A percentile compares a stretch with the other conserved stretches of the same genome.
Conservation (phyloP, 495 filamentous ascomycete species). For the Xylaria intraflava region DNA sequence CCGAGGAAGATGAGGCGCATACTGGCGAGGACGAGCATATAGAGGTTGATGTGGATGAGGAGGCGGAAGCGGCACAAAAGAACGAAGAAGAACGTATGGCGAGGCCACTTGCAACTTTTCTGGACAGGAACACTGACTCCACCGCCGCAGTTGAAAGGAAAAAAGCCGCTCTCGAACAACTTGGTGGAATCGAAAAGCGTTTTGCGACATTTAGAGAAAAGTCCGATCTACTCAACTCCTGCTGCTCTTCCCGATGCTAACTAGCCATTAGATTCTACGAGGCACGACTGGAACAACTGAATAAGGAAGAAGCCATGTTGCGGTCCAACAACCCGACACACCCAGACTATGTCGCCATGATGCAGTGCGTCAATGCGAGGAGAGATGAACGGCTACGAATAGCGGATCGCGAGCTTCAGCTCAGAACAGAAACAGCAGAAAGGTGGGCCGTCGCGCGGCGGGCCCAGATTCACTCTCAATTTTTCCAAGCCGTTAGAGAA, state of each 20-base stretch:
- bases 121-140: slow-evolving; percentile 32
- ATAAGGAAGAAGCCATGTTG: slow-evolving; percentile 79
- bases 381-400: slow-evolving; percentile 71
- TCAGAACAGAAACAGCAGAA: slow-evolving; percentile 63
- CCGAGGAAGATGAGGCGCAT: slow-evolving; percentile 33
- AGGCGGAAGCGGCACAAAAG: slow-evolving; percentile 47
- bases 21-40: slow-evolving; percentile 41
- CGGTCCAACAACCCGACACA: slow-evolving; percentile 70
- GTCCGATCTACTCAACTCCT: slow-evolving; percentile 43
- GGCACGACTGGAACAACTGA: slow-evolving; percentile 72
- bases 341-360: slow-evolving; percentile 78
- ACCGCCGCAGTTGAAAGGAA: slow-evolving; percentile 61
- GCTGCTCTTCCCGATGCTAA: neutral
- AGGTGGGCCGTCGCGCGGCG: slow-evolving; percentile 71
- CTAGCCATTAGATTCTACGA: slow-evolving; percentile 62
- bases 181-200: slow-evolving; percentile 70
- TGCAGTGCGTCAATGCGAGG: slow-evolving; percentile 74
- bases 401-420: slow-evolving; percentile 62
- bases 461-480: slow-evolving; percentile 77
- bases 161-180: slow-evolving; percentile 71
- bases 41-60: slow-evolving; percentile 46
- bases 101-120: neutral
- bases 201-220: slow-evolving; percentile 81
- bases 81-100: slow-evolving; percentile 72
- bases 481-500: slow-evolving; percentile 74